phyloP scores from a whole-genome alignment of 2,329 filamentous ascomycete species.

The Dactylonectria macrodidyma region DNA sequence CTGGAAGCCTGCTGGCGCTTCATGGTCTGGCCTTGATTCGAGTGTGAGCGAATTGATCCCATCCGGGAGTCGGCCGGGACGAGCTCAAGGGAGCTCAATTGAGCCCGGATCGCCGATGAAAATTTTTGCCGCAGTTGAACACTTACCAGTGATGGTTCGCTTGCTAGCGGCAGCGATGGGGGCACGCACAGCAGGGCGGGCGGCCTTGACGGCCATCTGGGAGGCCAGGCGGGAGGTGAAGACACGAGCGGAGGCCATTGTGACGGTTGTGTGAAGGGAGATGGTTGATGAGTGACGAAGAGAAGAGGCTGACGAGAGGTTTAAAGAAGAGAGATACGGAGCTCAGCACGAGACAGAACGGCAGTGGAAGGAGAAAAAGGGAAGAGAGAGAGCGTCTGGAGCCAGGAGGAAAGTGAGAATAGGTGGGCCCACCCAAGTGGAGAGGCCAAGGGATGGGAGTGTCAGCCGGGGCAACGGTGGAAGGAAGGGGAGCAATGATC shows the following conservation, averaged over 20 bases:
- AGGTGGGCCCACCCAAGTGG: constrained; percentile 54
- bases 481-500: constrained; percentile 45
- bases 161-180: constrained; percentile 77
- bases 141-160: constrained; percentile 83
- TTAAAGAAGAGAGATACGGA: constrained; percentile 54
- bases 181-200: constrained; percentile 80
- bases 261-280: constrained; percentile 67
- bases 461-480: constrained; percentile 55
- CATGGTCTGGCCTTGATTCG: constrained; percentile 72
- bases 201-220: constrained; percentile 83
- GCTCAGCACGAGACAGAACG: constrained; percentile 52
- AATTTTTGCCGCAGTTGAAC: constrained; percentile 49
- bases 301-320: constrained; percentile 51
- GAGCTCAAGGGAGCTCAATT: constrained; percentile 46
- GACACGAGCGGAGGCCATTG: constrained; percentile 87
- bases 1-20: constrained; percentile 80
- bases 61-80: constrained; percentile 51
- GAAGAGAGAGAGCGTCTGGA: constrained; percentile 57
- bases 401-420: constrained; percentile 55
- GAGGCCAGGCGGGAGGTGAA: constrained; percentile 84
- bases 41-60: constrained; percentile 51
- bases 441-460: constrained; percentile 51
- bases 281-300: constrained; percentile 49
- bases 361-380: constrained; percentile 58
- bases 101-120: constrained; percentile 47